phyloP scores from a whole-genome alignment of 306 rosid species.

The Luffa acutangula region DNA sequence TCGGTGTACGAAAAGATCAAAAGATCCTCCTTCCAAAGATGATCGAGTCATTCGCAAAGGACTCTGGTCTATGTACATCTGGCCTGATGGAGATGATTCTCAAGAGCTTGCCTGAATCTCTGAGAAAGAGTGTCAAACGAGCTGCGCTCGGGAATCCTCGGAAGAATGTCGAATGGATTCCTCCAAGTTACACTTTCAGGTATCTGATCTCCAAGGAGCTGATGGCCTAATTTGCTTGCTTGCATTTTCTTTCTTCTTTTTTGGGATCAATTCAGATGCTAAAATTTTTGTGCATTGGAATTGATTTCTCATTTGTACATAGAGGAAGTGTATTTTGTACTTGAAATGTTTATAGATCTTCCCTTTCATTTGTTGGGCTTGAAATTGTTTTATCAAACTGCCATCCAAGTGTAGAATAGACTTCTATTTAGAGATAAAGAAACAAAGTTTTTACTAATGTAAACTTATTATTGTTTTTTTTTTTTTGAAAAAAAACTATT shows the following conservation, averaged over 20 bases:
- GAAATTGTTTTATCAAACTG: neutral
- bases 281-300: neutral
- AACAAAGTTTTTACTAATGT: too few relatives aligned
- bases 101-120: constrained; percentile 56
- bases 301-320: constrained; percentile 6
- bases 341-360: neutral
- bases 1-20: constrained; percentile 76
- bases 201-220: constrained; percentile 80
- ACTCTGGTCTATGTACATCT: constrained; percentile 44
- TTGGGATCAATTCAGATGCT: neutral
- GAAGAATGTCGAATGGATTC: constrained; percentile 73
- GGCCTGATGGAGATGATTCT: constrained; percentile 68
- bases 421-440: neutral
- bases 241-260: neutral
- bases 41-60: constrained; percentile 62
- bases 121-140: constrained; percentile 55
- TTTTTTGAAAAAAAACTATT: too few relatives aligned
- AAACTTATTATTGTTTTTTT: too few relatives aligned
- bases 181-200: constrained; percentile 72
- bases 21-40: constrained; percentile 73
- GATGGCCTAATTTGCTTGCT: constrained; percentile 36
- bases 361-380: neutral
- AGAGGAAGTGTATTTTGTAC: neutral
- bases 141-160: constrained; percentile 37
- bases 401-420: neutral